These are phyloP conservation scores for Galerina sulciceps DNA, from an alignment of 768 basidiomycete species.

Conservation along the genomic window DNA sequence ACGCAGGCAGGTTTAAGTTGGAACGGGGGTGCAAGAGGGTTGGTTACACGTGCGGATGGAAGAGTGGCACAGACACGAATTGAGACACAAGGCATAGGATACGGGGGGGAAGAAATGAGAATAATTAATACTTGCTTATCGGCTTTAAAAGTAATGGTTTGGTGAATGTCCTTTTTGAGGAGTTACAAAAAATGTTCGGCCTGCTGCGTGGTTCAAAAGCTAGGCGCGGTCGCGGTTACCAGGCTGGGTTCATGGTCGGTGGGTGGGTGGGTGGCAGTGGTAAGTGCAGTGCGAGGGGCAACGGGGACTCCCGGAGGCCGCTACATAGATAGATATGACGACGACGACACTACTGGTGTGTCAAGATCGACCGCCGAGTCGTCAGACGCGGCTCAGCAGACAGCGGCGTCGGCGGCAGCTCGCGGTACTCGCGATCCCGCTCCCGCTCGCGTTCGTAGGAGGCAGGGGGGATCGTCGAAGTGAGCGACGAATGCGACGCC, in stretches of 20 bases:
- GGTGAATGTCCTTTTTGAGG: constrained; percentile 6
- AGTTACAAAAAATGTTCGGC: not conserved
- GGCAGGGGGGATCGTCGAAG: constrained; percentile 17
- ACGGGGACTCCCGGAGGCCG: not conserved
- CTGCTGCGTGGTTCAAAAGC: no score
- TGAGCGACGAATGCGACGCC: constrained; percentile 8
- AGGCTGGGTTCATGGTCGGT: no score
- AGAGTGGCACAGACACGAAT: not conserved
- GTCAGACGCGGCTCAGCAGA: constrained; percentile 44
- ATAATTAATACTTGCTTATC: constrained; percentile 11
- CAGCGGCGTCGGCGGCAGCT: constrained; percentile 46
- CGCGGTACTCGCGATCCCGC: constrained; percentile 44
- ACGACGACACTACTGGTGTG: constrained; percentile 20
- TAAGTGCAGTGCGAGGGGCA: no score
- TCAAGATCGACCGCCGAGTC: constrained; percentile 38
- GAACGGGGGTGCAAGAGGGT: constrained; percentile 7
- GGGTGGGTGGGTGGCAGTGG: no score
- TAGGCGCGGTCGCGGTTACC: no score
- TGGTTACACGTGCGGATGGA: constrained; percentile 18
- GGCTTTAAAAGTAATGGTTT: constrained; percentile 12
- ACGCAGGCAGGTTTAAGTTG: constrained; percentile 2
- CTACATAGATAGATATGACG: not conserved
- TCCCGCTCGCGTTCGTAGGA: constrained; percentile 61
- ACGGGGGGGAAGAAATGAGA: constrained; percentile 6
- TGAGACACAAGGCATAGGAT: constrained; percentile 13